phyloP scores from a whole-genome alignment of 2,329 filamentous ascomycete genomes.

The Phaeoacremonium minimum region DNA sequence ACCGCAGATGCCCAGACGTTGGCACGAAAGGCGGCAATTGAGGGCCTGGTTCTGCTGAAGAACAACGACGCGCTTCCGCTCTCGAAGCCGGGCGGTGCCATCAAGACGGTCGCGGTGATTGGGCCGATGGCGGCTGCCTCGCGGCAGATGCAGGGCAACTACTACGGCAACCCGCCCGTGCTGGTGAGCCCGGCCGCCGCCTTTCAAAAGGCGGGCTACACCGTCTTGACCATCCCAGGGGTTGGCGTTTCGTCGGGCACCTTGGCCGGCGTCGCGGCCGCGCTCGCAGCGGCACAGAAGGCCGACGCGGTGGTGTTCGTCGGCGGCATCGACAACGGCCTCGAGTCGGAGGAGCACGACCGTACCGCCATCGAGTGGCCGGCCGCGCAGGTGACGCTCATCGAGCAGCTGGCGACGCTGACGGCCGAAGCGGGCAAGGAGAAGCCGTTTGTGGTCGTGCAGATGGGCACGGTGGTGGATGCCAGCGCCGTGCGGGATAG shows the following conservation, averaged over 20 bases:
- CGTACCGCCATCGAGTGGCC: slow-evolving; percentile 47
- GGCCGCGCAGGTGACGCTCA: slow-evolving; percentile 42
- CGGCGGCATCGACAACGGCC: slow-evolving; percentile 48
- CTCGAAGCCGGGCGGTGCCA: slow-evolving; percentile 38
- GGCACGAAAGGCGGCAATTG: slow-evolving; percentile 48
- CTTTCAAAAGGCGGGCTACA: slow-evolving; percentile 39
- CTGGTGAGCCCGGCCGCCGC: slow-evolving; percentile 48
- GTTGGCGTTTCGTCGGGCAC: too few relatives aligned
- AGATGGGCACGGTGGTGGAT: slow-evolving; percentile 47
- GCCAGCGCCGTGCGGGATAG: slow-evolving; percentile 41
- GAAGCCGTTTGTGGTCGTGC: slow-evolving; percentile 47
- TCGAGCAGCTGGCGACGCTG: slow-evolving; percentile 38
- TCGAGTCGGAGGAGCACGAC: slow-evolving; percentile 49
- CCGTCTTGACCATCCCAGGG: slow-evolving; percentile 37
- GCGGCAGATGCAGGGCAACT: slow-evolving; percentile 54
- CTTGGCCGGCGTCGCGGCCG: too few relatives aligned
- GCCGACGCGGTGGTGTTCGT: slow-evolving; percentile 50
- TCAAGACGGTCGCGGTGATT: slow-evolving; percentile 49
- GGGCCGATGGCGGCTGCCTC: slow-evolving; percentile 57
- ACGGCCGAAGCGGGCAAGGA: slow-evolving; percentile 4
- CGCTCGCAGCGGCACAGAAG: slow-evolving; percentile 32
- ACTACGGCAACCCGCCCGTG: slow-evolving; percentile 52
- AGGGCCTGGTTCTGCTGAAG: slow-evolving; percentile 46
- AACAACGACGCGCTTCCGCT: slow-evolving; percentile 48
- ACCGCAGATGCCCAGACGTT: slow-evolving; percentile 48